Evolutionary conservation across 1,139 yeast genomes (phyloP).

Genomic region (Candida sojae): DNA sequence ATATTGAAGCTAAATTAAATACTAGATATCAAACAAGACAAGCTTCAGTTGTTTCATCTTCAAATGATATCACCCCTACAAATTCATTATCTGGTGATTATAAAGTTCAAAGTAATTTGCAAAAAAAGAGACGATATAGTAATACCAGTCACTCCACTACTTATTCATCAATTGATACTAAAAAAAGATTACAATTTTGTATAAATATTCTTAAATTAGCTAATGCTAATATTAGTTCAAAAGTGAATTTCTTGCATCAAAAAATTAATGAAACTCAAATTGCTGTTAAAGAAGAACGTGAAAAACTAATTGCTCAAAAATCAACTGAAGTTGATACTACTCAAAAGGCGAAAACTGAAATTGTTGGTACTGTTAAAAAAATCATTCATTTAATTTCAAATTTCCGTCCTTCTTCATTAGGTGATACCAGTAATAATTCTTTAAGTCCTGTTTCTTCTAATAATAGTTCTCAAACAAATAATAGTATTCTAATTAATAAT

Average conservation of each 20-base stretch:
- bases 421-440: slow-evolving; percentile 16
- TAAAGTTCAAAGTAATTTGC: slow-evolving; percentile 4
- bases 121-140: slow-evolving; percentile 25
- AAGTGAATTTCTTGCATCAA: slow-evolving; percentile 61
- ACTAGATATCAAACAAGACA: slow-evolving; percentile 34
- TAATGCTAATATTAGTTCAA: slow-evolving; percentile 65
- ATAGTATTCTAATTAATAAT: neutral
- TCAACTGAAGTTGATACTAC: slow-evolving; percentile 19
- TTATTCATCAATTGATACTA: slow-evolving; percentile 49
- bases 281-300: slow-evolving; percentile 17
- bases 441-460: slow-evolving; percentile 15
- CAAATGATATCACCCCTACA: slow-evolving; percentile 10
- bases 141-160: slow-evolving; percentile 16
- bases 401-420: slow-evolving; percentile 72
- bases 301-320: slow-evolving; percentile 9
- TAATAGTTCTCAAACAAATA: slow-evolving; percentile 9
- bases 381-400: slow-evolving; percentile 84
- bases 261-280: slow-evolving; percentile 29
- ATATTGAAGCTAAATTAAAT: slow-evolving; percentile 49
- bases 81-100: slow-evolving; percentile 9
- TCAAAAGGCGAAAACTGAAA: slow-evolving; percentile 69
- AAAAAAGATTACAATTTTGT: slow-evolving; percentile 70
- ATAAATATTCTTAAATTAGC: slow-evolving; percentile 75
- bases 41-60: slow-evolving; percentile 9
- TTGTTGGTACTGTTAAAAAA: slow-evolving; percentile 84